These are phyloP conservation scores for Cucumis cinereus DNA, from an alignment of 306 rosid genomes.

Conservation along the genomic window DNA sequence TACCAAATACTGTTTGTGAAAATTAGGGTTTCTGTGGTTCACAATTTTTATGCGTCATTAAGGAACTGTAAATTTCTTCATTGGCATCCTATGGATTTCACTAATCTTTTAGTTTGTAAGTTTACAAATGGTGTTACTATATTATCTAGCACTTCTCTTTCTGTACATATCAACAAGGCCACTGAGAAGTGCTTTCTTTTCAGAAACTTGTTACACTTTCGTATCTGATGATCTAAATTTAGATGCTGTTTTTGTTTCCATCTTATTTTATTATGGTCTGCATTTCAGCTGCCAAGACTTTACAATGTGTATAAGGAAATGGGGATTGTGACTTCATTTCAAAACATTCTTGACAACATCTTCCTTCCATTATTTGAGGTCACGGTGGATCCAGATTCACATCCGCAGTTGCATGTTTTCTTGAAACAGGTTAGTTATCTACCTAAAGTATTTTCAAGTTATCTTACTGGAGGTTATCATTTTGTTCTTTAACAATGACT, in stretches of 20 bases:
- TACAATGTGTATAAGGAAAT: constrained; percentile 91
- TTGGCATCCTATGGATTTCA: not conserved
- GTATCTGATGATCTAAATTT: not conserved
- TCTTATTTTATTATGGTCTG: not conserved
- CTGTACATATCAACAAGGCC: not conserved
- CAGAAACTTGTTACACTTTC: not conserved
- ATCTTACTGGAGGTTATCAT: not conserved
- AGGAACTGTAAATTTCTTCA: not conserved
- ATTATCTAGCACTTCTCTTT: not conserved
- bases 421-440: constrained; percentile 59
- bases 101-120: not conserved
- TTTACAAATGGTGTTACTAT: not conserved
- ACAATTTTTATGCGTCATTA: not conserved
- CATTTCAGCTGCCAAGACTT: constrained; percentile 75
- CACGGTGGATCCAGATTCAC: constrained; percentile 93
- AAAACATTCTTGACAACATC: constrained; percentile 94
- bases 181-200: not conserved
- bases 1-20: not conserved
- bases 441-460: not conserved
- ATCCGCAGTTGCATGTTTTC: constrained; percentile 92
- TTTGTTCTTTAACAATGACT: not conserved
- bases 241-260: constrained; percentile 2
- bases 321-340: constrained; percentile 97
- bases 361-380: constrained; percentile 92
- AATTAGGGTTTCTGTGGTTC: not conserved